Base-by-base conservation (phyloP, 2,329 filamentous ascomycete species). In the Scopulariopsis brevicaulis region DNA sequence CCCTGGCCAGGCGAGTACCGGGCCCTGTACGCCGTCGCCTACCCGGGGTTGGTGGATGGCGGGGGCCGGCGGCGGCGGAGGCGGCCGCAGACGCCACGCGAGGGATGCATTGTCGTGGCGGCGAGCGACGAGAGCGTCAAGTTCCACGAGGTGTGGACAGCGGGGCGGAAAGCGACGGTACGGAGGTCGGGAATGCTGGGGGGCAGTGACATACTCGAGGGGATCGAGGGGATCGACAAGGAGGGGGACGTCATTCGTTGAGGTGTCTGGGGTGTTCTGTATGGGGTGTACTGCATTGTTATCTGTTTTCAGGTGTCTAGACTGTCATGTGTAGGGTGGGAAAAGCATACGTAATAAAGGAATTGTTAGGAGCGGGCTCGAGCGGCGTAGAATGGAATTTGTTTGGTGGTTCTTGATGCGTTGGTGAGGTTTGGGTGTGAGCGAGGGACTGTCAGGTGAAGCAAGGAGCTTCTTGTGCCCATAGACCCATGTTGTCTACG, bases 121-220 rank as follows among this genome's bases (percentile, higher is more conserved):
- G 88, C 90, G 51, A 96, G 91, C 67, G 92, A 97, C 71, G 86
- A 90, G 68, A 95, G 84, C 64, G 87, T 97, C 70, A 94, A 94
- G 68, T 97, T 97, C 66, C 91, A 97, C 70, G 92, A 97, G 73
- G 84, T 99, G 12, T 97, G 92, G 94, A 79, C 81, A n/a, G 80
- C 82, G 2, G 74, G 79, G 48, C 77, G 74, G 63, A 85, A 81
- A 65, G 73, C 75, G 10, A 80, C 77, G 22, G 70, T 75, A 24
- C 70, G 72, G 11, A 76, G 77, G 15, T 76, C 74, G 50, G 84
- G 88, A 2, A 74, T 89, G 61, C 74, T 96, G 25, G 89, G 88
- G 14, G 89, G 90, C 4, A 95, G 90, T 71, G 85, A 88, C 68
- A 95, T 96, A 62, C 77, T 96, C 35, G 91, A 96, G 68, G 83